These are phyloP conservation scores for Monilinia polystroma DNA, from an alignment of 2,329 filamentous ascomycete genomes.

Conservation along the genomic window DNA sequence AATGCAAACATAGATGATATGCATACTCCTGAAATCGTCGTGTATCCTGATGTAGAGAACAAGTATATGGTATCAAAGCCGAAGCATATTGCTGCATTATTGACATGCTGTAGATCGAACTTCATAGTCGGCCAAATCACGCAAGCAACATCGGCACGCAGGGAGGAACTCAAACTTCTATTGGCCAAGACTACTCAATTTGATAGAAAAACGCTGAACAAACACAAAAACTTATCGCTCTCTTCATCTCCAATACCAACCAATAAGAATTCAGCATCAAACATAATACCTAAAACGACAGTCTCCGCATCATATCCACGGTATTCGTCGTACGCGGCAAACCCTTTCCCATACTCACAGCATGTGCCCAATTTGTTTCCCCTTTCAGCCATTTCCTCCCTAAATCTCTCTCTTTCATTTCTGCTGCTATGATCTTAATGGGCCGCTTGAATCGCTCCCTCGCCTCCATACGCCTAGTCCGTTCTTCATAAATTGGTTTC, in stretches of 20 bases:
- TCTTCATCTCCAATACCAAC: not conserved
- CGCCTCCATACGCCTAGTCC: not conserved
- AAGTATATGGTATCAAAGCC: too few species aligned
- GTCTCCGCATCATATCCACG: not conserved
- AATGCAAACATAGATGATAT: not conserved
- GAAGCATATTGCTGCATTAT: not conserved
- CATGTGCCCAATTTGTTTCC: not conserved
- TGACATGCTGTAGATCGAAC: not conserved
- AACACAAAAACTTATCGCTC: not conserved
- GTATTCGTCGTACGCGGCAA: not conserved
- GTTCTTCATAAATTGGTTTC: not conserved
- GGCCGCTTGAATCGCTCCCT: not conserved
- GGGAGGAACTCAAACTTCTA: not conserved
- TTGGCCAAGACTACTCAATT: not conserved
- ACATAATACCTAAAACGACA: not conserved
- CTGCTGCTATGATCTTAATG: not conserved
- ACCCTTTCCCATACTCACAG: not conserved
- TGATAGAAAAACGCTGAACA: not conserved
- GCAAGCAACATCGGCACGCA: not conserved
- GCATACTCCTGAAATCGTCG: too few species aligned
- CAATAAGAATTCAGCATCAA: not conserved
- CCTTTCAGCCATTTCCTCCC: slow-evolving; percentile 2
- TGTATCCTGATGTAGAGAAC: not conserved
- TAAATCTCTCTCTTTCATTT: not conserved
- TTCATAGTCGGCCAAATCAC: not conserved